Base-by-base conservation (phyloP, 2,329 filamentous ascomycete genomes). In the Monosporascus sp. region DNA sequence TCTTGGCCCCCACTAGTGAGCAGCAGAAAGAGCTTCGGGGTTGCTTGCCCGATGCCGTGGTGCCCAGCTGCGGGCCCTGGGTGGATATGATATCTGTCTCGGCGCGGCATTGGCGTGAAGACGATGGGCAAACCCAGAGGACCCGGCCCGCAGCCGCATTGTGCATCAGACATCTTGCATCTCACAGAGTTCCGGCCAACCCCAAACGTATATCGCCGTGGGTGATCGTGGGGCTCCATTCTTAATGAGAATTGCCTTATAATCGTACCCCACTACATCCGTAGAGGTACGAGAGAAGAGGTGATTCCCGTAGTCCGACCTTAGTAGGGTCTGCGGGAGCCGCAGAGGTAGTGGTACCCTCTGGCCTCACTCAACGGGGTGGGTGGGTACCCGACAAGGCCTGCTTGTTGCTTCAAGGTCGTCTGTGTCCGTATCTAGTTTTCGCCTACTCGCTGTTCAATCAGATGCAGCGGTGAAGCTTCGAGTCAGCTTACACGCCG, bases 1-100 rank as follows among this genome's bases (percentile, higher is more conserved):
- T 59, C 50, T 57, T 61, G 59, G 60, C 55, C 61, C 55, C 60
- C 59, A 53, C 48, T 53, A 43, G 31, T 41, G 38, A 51, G 46
- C 49, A 24, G 40, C 22, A 17, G 43, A 44, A 20, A 14, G 14
- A 52, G 48, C 49, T 37, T 48, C 40, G 43, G 54, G 45, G 16
- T 46, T 22, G 26, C 27, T 50, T 54, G 41, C 36, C 26, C 48
- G 26, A 38, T 24, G n/a, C 20, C 31, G 47, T 22, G 26, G 20
- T 38, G 47, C 31, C 47, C 20, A 19, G 46, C 31, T 34, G 31
- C 11, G 11, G 31, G 11, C 38, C 38, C 38, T 41, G 17, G 38
- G 19, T 41, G 31, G 31, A 34, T 34, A 34, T 31, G 31, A 34
- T 4, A 17, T 20, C 38, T 41, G 17, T 41, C 38, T 41, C 31